phyloP scores from a whole-genome alignment of 2,329 filamentous ascomycete species.

The Ascochyta koolunga region DNA sequence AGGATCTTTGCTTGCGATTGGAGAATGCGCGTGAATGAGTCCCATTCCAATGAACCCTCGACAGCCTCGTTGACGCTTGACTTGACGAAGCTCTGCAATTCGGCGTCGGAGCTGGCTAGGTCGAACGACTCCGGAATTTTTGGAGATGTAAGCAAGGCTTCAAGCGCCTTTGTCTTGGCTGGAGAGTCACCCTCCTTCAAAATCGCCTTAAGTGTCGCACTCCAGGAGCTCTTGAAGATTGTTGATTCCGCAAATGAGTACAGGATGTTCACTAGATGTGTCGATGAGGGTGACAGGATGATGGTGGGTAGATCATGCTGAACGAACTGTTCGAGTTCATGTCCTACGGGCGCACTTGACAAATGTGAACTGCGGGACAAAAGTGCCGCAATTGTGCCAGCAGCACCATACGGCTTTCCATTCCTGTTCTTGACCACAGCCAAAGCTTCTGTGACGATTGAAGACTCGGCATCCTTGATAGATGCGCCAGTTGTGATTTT shows the following conservation, averaged over 20 bases:
- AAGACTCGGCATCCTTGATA: conserved; percentile 46
- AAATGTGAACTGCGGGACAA: conserved; percentile 54
- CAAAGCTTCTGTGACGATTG: conserved; percentile 57
- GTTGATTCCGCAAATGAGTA: conserved; percentile 52
- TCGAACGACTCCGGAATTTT: conserved; percentile 45
- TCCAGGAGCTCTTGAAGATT: conserved; percentile 42
- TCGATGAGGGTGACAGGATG: conserved; percentile 70
- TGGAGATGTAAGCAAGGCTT: conserved; percentile 43
- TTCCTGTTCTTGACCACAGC: conserved; percentile 59
- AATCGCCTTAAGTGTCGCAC: conserved; percentile 34
- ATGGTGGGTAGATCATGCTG: conserved; percentile 63
- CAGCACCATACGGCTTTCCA: conserved; percentile 71
- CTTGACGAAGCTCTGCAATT: conserved; percentile 46
- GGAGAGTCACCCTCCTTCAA: conserved; percentile 37
- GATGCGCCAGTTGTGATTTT: conserved; percentile 14
- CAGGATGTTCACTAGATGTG: conserved; percentile 70
- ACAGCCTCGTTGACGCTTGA: conserved; percentile 38
- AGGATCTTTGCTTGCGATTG: conserved; percentile 43
- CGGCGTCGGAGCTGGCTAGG: conserved; percentile 41
- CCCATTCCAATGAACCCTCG: conserved; percentile 43
- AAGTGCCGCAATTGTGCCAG: conserved; percentile 62
- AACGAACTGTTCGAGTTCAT: conserved; percentile 55
- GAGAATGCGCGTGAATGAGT: conserved; percentile 45
- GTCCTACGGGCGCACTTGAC: conserved; percentile 50
- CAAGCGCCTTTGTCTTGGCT: conserved; percentile 35